Percentiles rank a stretch among this genome's conserved stretches.
Evolutionary conservation across 306 rosid genomes (phyloP).

Genomic region (Herpetospermum pedunculosum): DNA sequence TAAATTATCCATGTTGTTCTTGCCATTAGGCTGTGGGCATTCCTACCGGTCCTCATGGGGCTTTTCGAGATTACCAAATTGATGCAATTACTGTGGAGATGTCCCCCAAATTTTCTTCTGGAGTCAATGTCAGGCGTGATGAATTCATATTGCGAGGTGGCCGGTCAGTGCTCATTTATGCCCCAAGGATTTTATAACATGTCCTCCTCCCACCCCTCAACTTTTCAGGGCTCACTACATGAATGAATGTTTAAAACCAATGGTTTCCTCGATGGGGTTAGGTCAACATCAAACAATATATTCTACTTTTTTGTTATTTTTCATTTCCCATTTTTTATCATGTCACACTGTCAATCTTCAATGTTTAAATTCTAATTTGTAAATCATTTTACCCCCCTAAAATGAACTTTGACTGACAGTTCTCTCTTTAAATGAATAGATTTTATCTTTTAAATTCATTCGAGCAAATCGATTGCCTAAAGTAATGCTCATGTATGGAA

Average conservation of each 20-base stretch:
- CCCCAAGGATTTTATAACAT: not conserved
- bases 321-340: not conserved
- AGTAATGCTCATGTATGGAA: not conserved
- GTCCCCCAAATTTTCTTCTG: conserved; percentile 43
- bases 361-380: not conserved
- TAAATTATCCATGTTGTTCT: conserved; percentile 8
- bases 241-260: not conserved
- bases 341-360: not conserved
- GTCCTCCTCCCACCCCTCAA: not conserved
- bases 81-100: conserved; percentile 89
- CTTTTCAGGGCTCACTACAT: not conserved
- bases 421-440: not conserved
- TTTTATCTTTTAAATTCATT: not conserved
- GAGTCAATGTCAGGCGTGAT: conserved; percentile 35
- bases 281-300: not conserved
- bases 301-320: not conserved
- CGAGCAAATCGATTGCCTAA: not conserved
- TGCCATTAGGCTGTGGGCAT: conserved; percentile 71
- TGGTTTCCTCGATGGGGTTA: not conserved
- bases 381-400: not conserved
- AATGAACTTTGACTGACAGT: not conserved
- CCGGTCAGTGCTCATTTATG: conserved; percentile 37
- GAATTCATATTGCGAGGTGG: conserved; percentile 74
- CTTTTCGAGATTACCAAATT: conserved; percentile 93
- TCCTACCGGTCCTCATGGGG: conserved; percentile 94